phyloP scores from a whole-genome alignment of 2,329 filamentous ascomycete species.

The Ophiostoma montium region DNA sequence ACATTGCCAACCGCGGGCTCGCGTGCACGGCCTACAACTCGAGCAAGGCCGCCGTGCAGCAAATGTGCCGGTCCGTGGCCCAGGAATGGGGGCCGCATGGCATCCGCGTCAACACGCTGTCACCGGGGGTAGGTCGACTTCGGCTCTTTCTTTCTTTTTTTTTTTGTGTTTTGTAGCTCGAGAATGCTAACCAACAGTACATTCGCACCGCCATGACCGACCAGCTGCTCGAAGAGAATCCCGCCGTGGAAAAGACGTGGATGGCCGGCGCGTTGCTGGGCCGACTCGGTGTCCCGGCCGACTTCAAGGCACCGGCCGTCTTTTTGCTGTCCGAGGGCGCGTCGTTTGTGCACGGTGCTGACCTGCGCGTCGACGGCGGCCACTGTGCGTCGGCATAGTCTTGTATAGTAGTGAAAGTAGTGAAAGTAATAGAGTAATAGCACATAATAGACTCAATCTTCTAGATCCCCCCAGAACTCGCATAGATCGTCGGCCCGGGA shows the following conservation, averaged over 20 bases:
- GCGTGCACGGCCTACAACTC: constrained; percentile 49
- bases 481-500: background rate
- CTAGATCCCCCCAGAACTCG: background rate
- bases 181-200: constrained; percentile 20
- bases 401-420: background rate
- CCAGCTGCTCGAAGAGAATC: background rate
- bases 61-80: constrained; percentile 51
- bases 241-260: background rate
- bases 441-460: background rate
- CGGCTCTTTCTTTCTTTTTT: background rate
- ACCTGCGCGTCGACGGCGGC: background rate
- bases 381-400: background rate
- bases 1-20: constrained; percentile 33
- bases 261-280: background rate
- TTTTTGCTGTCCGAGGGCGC: background rate
- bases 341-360: background rate
- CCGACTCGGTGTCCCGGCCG: background rate
- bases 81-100: constrained; percentile 33
- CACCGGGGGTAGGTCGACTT: constrained; percentile 24
- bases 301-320: background rate
- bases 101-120: constrained; percentile 40
- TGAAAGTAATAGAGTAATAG: background rate
- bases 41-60: constrained; percentile 57
- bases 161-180: too few relatives aligned
- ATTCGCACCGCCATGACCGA: constrained; percentile 19